Evolutionary conservation across 306 rosid species (phyloP).

Genomic region (Canavalia gladiata): DNA sequence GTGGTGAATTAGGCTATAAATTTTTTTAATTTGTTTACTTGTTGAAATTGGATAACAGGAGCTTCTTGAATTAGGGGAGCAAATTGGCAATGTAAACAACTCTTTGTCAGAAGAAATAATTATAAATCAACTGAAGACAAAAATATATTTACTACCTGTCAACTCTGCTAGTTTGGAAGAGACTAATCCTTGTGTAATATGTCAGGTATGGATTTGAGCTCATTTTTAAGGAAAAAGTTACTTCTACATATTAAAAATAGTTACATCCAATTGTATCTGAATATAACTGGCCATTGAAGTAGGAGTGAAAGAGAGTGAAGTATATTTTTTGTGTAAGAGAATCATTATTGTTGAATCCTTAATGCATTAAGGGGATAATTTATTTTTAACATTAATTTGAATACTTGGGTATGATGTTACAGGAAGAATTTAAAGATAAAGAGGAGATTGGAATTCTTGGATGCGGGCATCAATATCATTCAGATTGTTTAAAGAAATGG

Average conservation of each 20-base stretch:
- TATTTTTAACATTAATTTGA: not conserved
- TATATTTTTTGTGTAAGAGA: too few species aligned
- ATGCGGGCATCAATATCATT: slow-evolving; percentile 90
- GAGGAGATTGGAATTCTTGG: slow-evolving; percentile 80
- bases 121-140: slow-evolving; percentile 61
- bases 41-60: slow-evolving; percentile 62
- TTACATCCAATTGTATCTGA: too few species aligned
- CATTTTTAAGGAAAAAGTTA: not conserved
- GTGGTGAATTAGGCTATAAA: not conserved
- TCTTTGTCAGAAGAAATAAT: slow-evolving; percentile 70
- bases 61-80: slow-evolving; percentile 82
- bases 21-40: not conserved
- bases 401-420: slow-evolving; percentile 35
- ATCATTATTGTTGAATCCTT: not conserved
- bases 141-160: slow-evolving; percentile 54
- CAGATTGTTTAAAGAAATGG: slow-evolving; percentile 81
- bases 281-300: not conserved
- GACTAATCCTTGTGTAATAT: slow-evolving; percentile 63
- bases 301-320: too few species aligned
- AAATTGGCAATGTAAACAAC: slow-evolving; percentile 76
- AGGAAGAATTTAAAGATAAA: slow-evolving; percentile 73
- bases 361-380: not conserved
- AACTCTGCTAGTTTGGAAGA: slow-evolving; percentile 58
- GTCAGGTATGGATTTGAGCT: slow-evolving; percentile 62
- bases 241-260: too few species aligned